Evolutionary conservation across 805 yeast species (phyloP), one percentile per base, ranked within the genome.

Genomic region (Maudiozyma bulderi): DNA sequence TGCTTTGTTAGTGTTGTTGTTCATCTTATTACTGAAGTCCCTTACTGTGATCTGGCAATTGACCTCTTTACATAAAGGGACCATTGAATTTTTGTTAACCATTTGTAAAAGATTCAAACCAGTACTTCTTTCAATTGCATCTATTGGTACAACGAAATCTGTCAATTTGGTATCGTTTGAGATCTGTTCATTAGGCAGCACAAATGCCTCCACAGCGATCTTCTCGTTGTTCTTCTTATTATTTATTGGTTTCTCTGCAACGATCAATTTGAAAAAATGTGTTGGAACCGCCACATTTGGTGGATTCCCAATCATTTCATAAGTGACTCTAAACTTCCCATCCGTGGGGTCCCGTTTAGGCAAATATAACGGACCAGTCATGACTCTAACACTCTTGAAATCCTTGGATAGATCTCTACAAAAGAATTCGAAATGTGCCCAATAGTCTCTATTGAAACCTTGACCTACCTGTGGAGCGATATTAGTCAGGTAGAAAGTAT

Each of bases 401-500:
- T 73, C 72, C n/a, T 69, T 59, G 5, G 95, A 85, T 53, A 91
- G 74, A 48, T 86, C 74, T 53, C 99, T 75, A 43, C 83, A 80
- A 63, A 93, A 93, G 59, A 86, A 85, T 67, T 93, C 99, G 51
- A 93, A 80, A 65, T 89, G 96, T 0, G 98, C 95, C 99, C 99
- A 93, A 65, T 93, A 85, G 64, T 93, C 98, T 58, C 99, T 76
- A 69, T 93, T 93, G 72, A 93, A 93, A 0, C 99, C 99, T 5
- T 84, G 95, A 3, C 99, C 99, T 3, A 93, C 96, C 66, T 93
- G 99, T 1, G 99, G 99, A 7, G 95, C 79, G 75, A 93, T 91
- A 67, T 93, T 93, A 6, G 95, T 83, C 57, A 93, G 71, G 54
- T 73, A 79, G 61, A 93, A 93, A 0, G 99, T 93, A 65, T 91